Conservation (phyloP, 1,284 basidiomycete genomes). For the Moesziomyces globuligerus region DNA sequence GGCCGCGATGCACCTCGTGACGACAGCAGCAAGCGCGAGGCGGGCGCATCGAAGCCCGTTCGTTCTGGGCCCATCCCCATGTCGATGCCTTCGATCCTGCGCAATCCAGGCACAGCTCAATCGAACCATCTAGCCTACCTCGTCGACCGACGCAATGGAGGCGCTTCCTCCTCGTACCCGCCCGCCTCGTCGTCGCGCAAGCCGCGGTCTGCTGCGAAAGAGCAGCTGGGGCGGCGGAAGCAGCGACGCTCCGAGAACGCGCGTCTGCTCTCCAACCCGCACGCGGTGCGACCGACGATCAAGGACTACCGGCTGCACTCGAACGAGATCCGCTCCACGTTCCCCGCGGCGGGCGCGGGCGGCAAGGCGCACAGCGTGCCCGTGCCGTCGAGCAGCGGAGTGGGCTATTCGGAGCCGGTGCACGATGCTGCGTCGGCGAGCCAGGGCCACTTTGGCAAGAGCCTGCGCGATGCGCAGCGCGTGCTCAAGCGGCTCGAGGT, state of each 20-base stretch:
- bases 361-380: conserved; percentile 10
- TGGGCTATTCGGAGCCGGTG: conserved; percentile 14
- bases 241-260: conserved; percentile 48
- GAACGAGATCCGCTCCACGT: conserved; percentile 52
- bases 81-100: conserved; percentile 46
- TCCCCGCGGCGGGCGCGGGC: conserved; percentile 6
- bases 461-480: conserved; percentile 49
- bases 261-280: conserved; percentile 52
- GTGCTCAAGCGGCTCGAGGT: conserved; percentile 39
- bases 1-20: neutral
- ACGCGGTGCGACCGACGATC: conserved; percentile 43
- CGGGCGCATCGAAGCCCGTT: neutral
- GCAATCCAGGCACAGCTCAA: conserved; percentile 11
- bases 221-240: conserved; percentile 31
- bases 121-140: conserved; percentile 20
- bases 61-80: conserved; percentile 30
- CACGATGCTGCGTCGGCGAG: conserved; percentile 35
- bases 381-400: conserved; percentile 7
- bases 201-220: conserved; percentile 2
- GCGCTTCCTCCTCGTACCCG: conserved; percentile 31
- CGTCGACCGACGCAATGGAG: conserved; percentile 1
- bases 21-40: neutral
- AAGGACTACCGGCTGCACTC: conserved; percentile 48
- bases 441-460: conserved; percentile 53
- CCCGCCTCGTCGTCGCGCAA: conserved; percentile 4